phyloP scores from a whole-genome alignment of 2,329 filamentous ascomycete species.

The Phaeosphaeriaceae sp. region DNA sequence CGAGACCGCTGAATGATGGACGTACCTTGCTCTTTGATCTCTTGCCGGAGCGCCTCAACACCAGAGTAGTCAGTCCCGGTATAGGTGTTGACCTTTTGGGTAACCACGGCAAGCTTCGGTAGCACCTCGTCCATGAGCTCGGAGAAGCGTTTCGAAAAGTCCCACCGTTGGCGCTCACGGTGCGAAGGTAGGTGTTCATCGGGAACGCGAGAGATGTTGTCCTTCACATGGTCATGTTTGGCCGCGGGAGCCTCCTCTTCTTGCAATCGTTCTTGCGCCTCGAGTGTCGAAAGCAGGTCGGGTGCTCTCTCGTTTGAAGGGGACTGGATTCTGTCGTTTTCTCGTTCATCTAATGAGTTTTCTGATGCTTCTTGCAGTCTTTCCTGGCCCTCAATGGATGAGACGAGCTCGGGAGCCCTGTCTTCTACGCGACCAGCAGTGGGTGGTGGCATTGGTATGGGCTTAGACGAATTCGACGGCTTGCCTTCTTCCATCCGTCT shows the following conservation, averaged over 20 bases:
- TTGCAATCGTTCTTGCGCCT: conserved; percentile 11
- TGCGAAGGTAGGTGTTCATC: conserved; percentile 60
- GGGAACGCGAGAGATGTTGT: conserved; percentile 42
- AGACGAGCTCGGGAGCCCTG: conserved; percentile 10
- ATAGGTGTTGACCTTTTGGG: conserved; percentile 88
- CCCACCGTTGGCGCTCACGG: conserved; percentile 60
- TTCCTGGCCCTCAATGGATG: conserved; percentile 24
- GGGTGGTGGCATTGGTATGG: conserved; percentile 31
- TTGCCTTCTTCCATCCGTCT: conserved; percentile 30
- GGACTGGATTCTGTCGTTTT: conserved; percentile 5
- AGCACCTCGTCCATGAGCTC: conserved; percentile 88
- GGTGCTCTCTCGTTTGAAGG: conserved; percentile 4
- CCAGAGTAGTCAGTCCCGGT: conserved; percentile 86
- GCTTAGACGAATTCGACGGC: conserved; percentile 15
- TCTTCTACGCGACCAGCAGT: conserved; percentile 12
- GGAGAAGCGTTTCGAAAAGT: conserved; percentile 67
- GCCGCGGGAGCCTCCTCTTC: conserved; percentile 8
- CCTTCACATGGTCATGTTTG: conserved; percentile 21
- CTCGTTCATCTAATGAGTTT: conserved; percentile 14
- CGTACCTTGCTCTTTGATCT: conserved; percentile 73
- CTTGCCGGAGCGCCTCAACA: conserved; percentile 83
- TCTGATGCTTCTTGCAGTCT: conserved; percentile 22
- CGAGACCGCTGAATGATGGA: background rate
- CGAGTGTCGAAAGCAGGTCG: conserved; percentile 2
- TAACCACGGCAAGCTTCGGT: conserved; percentile 81